A percentile compares a stretch with the other conserved stretches of the same genome.
Conservation (phyloP, 352 stramenopile genomes). For the Pythium volutum region DNA sequence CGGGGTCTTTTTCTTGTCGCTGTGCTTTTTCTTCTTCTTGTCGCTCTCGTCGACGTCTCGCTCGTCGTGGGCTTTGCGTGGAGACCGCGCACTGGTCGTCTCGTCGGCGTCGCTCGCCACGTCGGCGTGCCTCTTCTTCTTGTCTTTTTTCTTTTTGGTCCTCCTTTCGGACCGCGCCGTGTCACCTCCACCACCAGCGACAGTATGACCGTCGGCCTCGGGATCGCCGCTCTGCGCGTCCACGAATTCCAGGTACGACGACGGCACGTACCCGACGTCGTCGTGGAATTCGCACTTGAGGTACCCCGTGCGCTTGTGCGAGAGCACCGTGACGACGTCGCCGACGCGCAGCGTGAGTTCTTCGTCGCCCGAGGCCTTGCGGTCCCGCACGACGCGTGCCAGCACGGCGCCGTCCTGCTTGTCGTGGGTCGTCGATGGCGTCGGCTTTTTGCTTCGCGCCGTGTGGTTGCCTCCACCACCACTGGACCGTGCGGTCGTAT, state of each 20-base stretch:
- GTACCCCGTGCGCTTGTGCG: slow-evolving; percentile 75
- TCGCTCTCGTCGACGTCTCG: slow-evolving; percentile 23
- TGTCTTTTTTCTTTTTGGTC: slow-evolving; percentile 58
- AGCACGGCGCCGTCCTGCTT: slow-evolving; percentile 28
- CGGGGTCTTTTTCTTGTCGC: slow-evolving; percentile 28
- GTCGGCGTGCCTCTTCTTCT: slow-evolving; percentile 48
- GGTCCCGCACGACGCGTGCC: slow-evolving; percentile 65
- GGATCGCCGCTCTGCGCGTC: slow-evolving; percentile 28
- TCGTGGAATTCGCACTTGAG: slow-evolving; percentile 78
- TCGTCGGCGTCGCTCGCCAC: slow-evolving; percentile 42
- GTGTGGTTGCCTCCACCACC: slow-evolving; percentile 5
- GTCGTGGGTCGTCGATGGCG: slow-evolving; percentile 12
- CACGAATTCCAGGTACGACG: slow-evolving; percentile 83
- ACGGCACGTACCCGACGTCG: slow-evolving; percentile 71
- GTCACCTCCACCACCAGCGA: slow-evolving; percentile 11
- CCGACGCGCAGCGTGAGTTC: slow-evolving; percentile 60
- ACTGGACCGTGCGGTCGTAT: slow-evolving; percentile 34
- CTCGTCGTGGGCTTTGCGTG: slow-evolving; percentile 38
- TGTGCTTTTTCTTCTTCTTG: slow-evolving; percentile 65
- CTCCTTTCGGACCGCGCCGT: slow-evolving; percentile 41
- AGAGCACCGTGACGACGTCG: slow-evolving; percentile 73
- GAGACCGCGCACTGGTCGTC: slow-evolving; percentile 28
- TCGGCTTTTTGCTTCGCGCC: slow-evolving; percentile 17
- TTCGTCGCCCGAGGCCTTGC: slow-evolving; percentile 72
- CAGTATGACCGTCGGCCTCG: slow-evolving; percentile 12